Evolutionary conservation across 192 early-diverging fungal species (phyloP), one percentile per base, ranked within the genome.

Genomic region (Umbelopsis isabellina): DNA sequence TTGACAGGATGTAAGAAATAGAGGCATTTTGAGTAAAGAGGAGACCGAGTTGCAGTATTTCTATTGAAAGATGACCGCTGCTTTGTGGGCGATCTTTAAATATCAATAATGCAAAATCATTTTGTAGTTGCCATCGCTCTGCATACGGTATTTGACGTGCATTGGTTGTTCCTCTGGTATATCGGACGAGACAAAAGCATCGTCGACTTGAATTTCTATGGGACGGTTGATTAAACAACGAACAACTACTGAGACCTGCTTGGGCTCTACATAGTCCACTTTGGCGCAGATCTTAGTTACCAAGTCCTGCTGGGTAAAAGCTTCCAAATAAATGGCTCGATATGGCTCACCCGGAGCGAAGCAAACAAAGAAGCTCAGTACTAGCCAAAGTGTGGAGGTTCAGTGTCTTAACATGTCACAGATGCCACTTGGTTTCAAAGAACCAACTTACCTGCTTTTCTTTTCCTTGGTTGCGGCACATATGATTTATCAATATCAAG

Each of bases 131-230:
- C 80, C 78, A 69, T 87, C 83, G 11, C 72, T 52, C 44, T 78
- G 70, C 4, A 77, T 51, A 10, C 75, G 66, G 55, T 66, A 76
- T 22, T 80, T 75, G 20, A 92, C 80, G 8, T 85, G 82, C 84
- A 91, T 91, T 53, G 82, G 83, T 47, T 86, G 81, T 76, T 90
- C 87, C 49, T 91, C 90, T 5, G 81, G 71, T 70, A 92, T 86
- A 68, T 89, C 82, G 13, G 74, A 50, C 15, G 55, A 61, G 13
- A 91, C 75, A 20, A 88, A 82, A 13, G 72, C 75, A 74, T 91
- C 89, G 67, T 90, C 88, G 12, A 89, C 77, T 20, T 73, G 75
- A 3, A 89, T 83, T 61, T 61, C 55, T 35, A 61, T 61, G 18
- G 55, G 55, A 10, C 55, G 55, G 33, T 35, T 61, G 12, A 83